Conservation (phyloP, 2,329 filamentous ascomycete species). For the Coleophoma eucalyptorum region DNA sequence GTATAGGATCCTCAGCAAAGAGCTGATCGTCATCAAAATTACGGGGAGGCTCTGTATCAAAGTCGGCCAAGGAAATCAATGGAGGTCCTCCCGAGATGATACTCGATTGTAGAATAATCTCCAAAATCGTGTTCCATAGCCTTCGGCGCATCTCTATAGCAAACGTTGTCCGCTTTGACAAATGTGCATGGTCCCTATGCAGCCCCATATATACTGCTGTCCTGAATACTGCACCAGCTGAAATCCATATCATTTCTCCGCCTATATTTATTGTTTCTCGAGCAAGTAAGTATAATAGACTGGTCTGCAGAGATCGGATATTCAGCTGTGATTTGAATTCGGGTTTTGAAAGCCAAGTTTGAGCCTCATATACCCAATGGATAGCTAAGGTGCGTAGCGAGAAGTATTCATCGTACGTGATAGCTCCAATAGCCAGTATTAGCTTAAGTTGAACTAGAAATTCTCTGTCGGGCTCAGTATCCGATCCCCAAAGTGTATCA, state of each 20-base stretch:
- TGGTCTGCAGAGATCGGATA: conserved; percentile 33
- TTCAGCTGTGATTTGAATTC: conserved; percentile 32
- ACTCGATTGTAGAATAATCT: conserved; percentile 39
- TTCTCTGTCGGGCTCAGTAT: conserved; percentile 25
- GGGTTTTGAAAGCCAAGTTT: conserved; percentile 37
- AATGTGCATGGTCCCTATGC: conserved; percentile 36
- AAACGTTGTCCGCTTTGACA: conserved; percentile 30
- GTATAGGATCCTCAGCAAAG: conserved; percentile 23
- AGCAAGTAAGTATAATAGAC: conserved; percentile 34
- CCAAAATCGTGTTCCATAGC: conserved; percentile 44
- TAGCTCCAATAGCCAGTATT: conserved; percentile 52
- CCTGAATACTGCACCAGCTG: conserved; percentile 35
- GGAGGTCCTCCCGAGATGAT: conserved; percentile 41
- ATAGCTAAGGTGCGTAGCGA: conserved; percentile 44
- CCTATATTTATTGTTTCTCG: conserved; percentile 38
- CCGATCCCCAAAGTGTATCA: conserved; percentile 42
- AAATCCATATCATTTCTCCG: conserved; percentile 37
- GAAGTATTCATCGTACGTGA: conserved; percentile 44
- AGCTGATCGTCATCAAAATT: conserved; percentile 47
- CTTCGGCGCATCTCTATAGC: conserved; percentile 36
- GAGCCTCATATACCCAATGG: conserved; percentile 37
- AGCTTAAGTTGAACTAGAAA: conserved; percentile 56
- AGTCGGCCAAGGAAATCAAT: conserved; percentile 37
- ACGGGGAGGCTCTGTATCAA: conserved; percentile 40
- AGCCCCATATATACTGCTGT: conserved; percentile 41